Percentiles rank a stretch among this genome's conserved stretches.
Conservation (phyloP, 2,329 filamentous ascomycete genomes). For the Xylariaceae sp. region DNA sequence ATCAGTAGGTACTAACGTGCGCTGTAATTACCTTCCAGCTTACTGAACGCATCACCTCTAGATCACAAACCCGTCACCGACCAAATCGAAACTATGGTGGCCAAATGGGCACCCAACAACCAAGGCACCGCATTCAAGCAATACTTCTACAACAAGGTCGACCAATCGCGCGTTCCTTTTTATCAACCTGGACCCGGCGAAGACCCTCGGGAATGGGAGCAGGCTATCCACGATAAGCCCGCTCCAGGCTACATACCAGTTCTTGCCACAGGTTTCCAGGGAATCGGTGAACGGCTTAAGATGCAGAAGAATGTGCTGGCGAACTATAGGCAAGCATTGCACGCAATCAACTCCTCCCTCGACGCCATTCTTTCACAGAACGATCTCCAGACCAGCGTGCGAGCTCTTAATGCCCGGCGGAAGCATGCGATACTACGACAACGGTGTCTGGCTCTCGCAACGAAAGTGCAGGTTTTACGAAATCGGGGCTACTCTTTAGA, state of each 20-base stretch:
- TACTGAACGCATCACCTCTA: constrained; percentile 19
- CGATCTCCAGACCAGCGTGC: constrained; percentile 70
- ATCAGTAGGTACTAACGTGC: constrained; percentile 14
- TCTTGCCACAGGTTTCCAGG: constrained; percentile 67
- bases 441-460: constrained; percentile 69
- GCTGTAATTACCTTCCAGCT: no score
- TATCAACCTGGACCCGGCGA: constrained; percentile 68
- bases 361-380: constrained; percentile 70
- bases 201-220: constrained; percentile 77
- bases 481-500: constrained; percentile 80
- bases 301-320: constrained; percentile 66
- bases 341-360: constrained; percentile 74
- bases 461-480: constrained; percentile 73
- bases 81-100: constrained; percentile 65
- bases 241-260: constrained; percentile 73
- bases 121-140: constrained; percentile 71
- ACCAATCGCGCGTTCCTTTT: constrained; percentile 69
- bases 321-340: constrained; percentile 66
- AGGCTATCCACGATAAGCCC: constrained; percentile 76
- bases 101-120: constrained; percentile 70
- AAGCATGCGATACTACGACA: constrained; percentile 70
- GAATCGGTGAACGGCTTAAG: constrained; percentile 67
- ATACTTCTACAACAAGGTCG: constrained; percentile 85
- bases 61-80: constrained; percentile 70
- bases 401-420: constrained; percentile 67